phyloP scores from a whole-genome alignment of 192 early-diverging fungal genomes.

The Coemansia sp. region DNA sequence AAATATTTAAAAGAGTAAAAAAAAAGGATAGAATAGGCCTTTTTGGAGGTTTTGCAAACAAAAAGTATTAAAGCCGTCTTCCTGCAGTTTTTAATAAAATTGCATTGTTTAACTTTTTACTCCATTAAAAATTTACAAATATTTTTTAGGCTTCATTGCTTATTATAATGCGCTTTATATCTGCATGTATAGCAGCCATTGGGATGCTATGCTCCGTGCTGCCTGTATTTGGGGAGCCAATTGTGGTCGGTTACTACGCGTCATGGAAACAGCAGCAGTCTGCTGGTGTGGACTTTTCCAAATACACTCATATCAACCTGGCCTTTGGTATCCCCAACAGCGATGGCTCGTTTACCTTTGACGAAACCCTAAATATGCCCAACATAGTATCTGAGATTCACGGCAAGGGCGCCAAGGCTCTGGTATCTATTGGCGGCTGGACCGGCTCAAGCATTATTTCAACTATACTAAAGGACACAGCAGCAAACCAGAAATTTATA shows the following conservation, averaged over 20 bases:
- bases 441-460: constrained; percentile 69
- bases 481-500: constrained; percentile 56
- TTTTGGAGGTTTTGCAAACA: too few species aligned
- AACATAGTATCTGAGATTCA: constrained; percentile 55
- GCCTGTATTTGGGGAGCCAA: not conserved
- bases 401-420: constrained; percentile 56
- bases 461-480: constrained; percentile 47
- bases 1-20: too few species aligned
- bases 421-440: constrained; percentile 70
- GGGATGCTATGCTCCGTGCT: too few species aligned
- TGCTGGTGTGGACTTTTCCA: constrained; percentile 28
- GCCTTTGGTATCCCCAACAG: constrained; percentile 56
- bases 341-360: constrained; percentile 43
- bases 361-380: constrained; percentile 34
- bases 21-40: too few species aligned
- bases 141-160: too few species aligned
- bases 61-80: too few species aligned
- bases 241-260: constrained; percentile 43
- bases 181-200: too few species aligned
- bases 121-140: too few species aligned
- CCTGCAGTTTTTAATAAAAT: too few species aligned
- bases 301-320: constrained; percentile 71
- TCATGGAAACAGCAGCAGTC: constrained; percentile 36
- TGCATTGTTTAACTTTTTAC: too few species aligned
- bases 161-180: too few species aligned